A percentile compares a stretch with the other conserved stretches of the same genome.
Evolutionary conservation across 352 stramenopile genomes (phyloP).

Genomic region (Globisporangium parvum): DNA sequence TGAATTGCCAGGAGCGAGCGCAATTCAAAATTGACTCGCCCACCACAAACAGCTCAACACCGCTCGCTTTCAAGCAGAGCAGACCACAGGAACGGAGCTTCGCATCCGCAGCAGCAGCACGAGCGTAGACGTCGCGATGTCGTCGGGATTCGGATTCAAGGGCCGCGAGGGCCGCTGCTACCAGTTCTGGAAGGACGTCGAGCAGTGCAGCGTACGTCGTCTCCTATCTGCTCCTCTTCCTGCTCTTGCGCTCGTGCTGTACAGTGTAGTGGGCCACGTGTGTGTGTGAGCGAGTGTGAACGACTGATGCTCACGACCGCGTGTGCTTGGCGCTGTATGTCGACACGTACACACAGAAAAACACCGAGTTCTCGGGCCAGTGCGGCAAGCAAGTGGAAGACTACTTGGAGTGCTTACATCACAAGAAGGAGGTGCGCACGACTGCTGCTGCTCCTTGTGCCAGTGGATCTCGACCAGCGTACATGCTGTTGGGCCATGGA

Average conservation of each 20-base stretch:
- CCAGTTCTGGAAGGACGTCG: slow-evolving; percentile 91
- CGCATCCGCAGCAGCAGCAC: slow-evolving; percentile 6
- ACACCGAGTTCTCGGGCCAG: slow-evolving; percentile 72
- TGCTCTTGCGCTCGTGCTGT: slow-evolving; percentile 25
- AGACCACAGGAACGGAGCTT: slow-evolving; percentile 8
- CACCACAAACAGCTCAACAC: neutral
- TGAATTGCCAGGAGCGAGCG: neutral
- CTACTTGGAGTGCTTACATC: slow-evolving; percentile 95
- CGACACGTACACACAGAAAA: slow-evolving; percentile 38
- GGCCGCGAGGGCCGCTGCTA: slow-evolving; percentile 91
- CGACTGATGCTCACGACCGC: neutral
- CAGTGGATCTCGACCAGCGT: no score
- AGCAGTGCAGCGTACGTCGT: slow-evolving; percentile 94
- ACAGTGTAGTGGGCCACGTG: neutral
- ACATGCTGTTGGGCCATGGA: neutral
- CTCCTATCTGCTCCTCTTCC: slow-evolving; percentile 5
- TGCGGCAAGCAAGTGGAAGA: slow-evolving; percentile 89
- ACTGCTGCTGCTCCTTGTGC: neutral
- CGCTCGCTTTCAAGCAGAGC: slow-evolving; percentile 2
- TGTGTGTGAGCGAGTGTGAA: neutral
- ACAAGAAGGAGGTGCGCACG: slow-evolving; percentile 87
- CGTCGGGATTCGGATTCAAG: slow-evolving; percentile 92
- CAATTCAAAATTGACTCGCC: neutral
- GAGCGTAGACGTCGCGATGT: slow-evolving; percentile 50
- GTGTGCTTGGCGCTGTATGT: neutral